Percentiles rank a stretch among this genome's conserved stretches.
Conservation (phyloP, 495 filamentous ascomycete genomes). For the Xylaria castorea region DNA sequence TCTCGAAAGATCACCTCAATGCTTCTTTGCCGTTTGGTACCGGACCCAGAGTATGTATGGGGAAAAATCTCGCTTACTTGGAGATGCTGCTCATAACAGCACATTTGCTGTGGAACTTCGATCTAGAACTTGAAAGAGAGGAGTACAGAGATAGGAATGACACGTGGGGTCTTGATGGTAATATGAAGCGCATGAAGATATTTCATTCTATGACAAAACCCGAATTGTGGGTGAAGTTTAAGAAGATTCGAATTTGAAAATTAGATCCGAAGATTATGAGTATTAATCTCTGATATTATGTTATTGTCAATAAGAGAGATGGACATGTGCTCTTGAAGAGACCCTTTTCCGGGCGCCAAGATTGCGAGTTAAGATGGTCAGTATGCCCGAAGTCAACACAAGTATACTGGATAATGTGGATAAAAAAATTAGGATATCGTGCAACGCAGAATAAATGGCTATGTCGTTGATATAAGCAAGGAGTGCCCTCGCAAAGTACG, state of each 20-base stretch:
- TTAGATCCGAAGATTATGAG: not conserved
- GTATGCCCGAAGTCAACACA: no score
- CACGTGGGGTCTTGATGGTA: slow-evolving; percentile 14
- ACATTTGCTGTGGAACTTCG: slow-evolving; percentile 56
- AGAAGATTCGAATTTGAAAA: not conserved
- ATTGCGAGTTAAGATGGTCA: no score
- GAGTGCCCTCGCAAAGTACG: no score
- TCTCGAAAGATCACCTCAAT: slow-evolving; percentile 54
- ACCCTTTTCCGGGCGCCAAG: no score
- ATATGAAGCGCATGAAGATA: slow-evolving; percentile 18
- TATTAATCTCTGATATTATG: not conserved
- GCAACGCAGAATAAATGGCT: no score
- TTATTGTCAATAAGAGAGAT: not conserved
- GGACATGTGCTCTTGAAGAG: not conserved
- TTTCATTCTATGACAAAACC: slow-evolving; percentile 20
- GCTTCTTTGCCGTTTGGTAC: slow-evolving; percentile 60
- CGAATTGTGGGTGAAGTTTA: slow-evolving; percentile 14
- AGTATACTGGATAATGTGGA: no score
- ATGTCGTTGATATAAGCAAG: no score
- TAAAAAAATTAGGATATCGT: not conserved
- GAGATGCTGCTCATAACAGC: slow-evolving; percentile 58
- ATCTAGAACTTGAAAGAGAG: slow-evolving; percentile 45
- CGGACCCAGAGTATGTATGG: slow-evolving; percentile 64
- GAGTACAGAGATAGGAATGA: not conserved
- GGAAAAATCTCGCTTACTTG: slow-evolving; percentile 51